These are phyloP conservation scores for Lotmaria passim DNA, from an alignment of 208 protist species.

Conservation along the genomic window DNA sequence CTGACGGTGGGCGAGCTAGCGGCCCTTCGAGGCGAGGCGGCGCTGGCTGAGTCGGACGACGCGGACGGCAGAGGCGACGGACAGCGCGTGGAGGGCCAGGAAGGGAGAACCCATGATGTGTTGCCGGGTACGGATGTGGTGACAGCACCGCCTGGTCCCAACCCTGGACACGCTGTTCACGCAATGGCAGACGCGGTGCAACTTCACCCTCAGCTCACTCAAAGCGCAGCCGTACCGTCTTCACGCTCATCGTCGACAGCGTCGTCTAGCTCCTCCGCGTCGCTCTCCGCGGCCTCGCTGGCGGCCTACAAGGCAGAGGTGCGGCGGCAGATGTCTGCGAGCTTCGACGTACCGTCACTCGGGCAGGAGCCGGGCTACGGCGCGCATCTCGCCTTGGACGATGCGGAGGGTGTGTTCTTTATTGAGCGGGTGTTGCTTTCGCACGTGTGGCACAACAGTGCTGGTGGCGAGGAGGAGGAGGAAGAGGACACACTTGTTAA, in stretches of 20 bases:
- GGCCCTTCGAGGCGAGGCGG: constrained; percentile 11
- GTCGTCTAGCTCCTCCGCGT: constrained; percentile 15
- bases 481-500: too few relatives aligned
- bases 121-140: neutral
- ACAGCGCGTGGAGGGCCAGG: neutral
- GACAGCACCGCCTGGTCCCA: too few relatives aligned
- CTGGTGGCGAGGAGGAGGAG: too few relatives aligned
- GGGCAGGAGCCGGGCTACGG: constrained; percentile 24
- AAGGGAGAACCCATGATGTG: neutral
- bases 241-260: neutral
- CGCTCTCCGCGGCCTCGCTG: constrained; percentile 21
- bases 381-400: constrained; percentile 15
- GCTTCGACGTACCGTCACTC: neutral
- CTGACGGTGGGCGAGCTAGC: constrained; percentile 9
- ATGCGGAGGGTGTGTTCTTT: constrained; percentile 27
- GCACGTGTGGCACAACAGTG: constrained; percentile 4
- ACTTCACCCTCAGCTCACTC: neutral
- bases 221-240: neutral
- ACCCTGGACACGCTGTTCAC: too few relatives aligned
- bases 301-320: constrained; percentile 14
- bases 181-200: neutral
- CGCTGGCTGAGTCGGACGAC: neutral
- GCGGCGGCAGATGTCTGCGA: neutral
- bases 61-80: neutral
- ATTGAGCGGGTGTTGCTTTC: constrained; percentile 31